Conservation (phyloP, 306 rosid genomes). For the Pterocarpus santalinus region DNA sequence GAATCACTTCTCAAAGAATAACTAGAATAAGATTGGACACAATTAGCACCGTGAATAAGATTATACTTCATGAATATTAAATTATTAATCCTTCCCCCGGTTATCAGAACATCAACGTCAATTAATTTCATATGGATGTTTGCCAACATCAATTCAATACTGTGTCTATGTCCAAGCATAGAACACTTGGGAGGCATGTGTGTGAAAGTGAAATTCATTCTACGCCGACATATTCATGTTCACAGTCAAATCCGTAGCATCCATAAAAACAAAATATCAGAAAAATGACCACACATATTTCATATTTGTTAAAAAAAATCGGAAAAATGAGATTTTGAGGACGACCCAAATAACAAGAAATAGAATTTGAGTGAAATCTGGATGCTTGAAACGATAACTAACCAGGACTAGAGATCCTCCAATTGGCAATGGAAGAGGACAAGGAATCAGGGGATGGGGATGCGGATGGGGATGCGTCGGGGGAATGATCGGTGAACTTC, state of each 20-base stretch:
- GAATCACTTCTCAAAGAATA: background rate
- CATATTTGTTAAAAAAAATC: no score
- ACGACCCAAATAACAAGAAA: background rate
- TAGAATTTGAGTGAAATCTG: background rate
- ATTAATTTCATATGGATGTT: background rate
- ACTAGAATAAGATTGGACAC: background rate
- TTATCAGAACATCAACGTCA: background rate
- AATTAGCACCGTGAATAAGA: background rate
- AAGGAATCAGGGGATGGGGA: slow-evolving; percentile 13
- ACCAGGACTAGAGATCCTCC: slow-evolving; percentile 95
- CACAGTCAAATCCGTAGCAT: no score
- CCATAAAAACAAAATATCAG: no score
- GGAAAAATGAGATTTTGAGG: background rate
- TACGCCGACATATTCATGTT: no score
- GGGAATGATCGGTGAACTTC: slow-evolving; percentile 52
- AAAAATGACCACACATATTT: no score
- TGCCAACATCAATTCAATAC: background rate
- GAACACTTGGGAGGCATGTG: no score
- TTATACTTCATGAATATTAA: no score
- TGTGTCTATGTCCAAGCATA: background rate
- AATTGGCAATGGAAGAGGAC: slow-evolving; percentile 67
- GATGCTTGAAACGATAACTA: background rate
- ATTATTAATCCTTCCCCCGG: no score
- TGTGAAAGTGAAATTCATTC: no score
- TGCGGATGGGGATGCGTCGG: background rate